Base-by-base conservation (phyloP, 2,329 filamentous ascomycete genomes). In the Diaporthe sp. region DNA sequence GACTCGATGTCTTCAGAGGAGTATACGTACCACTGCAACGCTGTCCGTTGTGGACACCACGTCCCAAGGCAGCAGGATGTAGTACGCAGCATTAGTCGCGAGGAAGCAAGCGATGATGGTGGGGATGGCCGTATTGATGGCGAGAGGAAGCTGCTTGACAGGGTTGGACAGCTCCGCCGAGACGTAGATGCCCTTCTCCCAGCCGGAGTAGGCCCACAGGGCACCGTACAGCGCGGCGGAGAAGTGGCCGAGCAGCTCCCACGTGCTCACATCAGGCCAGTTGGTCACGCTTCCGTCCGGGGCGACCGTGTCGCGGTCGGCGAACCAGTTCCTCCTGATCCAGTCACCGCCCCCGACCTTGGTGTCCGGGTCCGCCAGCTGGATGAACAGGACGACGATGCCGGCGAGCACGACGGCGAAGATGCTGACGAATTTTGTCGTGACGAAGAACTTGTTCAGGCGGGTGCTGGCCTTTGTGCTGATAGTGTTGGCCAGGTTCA, bases 161-260 rank as follows among this genome's bases (percentile, higher is more conserved):
- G 89, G 89, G 0, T 85, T 80, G 0, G 85, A 86, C 9, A 91
- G 84, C 79, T 91, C 89, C 0, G 88, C 87, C 0, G 88, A 87
- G 62, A 91, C 84, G 78, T 91, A 91, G 70, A 90, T 87, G 4
- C 88, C 89, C 83, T 92, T 92, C 73, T 93, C 91, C 91, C 91
- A 93, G 0, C 91, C 91, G 0, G 89, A 91, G 76, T 92, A 93
- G 0, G 90, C 91, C 91, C 91, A 93, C 0, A 93, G 80, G 0
- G 90, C 90, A 0, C 88, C 91, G 78, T 92, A 92, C 0, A 92
- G 84, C 0, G 91, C 91, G 1, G 90, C 87, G 4, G 90, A 90
- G 74, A 89, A 89, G 78, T 92, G 89, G 0, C 91, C 91, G 37
- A 92, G 86, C 15, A 89, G 85, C 74, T 91, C 89, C 91, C 91